Percentiles rank a stretch among this genome's conserved stretches.
Conservation (phyloP, 2,329 filamentous ascomycete species). For the Ascochyta pisi region DNA sequence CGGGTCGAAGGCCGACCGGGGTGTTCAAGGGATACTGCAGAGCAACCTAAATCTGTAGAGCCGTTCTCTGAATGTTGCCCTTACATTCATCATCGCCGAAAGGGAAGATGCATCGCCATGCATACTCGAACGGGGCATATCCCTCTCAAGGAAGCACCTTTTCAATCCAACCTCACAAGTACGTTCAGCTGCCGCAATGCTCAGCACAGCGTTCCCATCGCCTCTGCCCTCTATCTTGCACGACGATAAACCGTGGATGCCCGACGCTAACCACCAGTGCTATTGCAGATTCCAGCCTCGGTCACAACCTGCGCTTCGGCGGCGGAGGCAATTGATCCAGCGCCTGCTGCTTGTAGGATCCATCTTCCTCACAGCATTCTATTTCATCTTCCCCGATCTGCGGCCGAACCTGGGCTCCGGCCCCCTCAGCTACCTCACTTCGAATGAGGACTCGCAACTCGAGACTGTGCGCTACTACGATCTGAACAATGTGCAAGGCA, state of each 20-base stretch:
- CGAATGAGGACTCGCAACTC: conserved; percentile 75
- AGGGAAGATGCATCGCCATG: conserved; percentile 86
- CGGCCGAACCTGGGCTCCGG: conserved; percentile 66
- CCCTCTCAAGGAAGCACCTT: conserved; percentile 73
- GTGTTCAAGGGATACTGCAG: conserved; percentile 45
- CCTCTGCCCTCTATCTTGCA: conserved; percentile 28
- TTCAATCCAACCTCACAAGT: conserved; percentile 90
- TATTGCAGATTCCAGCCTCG: conserved; percentile 80
- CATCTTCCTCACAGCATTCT: conserved; percentile 65
- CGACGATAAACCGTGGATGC: conserved; percentile 24
- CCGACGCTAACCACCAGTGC: conserved; percentile 42
- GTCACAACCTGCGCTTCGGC: conserved; percentile 73
- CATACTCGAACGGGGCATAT: conserved; percentile 82
- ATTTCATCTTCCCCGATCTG: conserved; percentile 79
- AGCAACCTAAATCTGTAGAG: conserved; percentile 33
- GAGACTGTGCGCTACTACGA: conserved; percentile 98
- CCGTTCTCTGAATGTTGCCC: conserved; percentile 62
- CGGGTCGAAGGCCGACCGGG: conserved; percentile 45
- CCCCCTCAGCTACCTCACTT: conserved; percentile 73
- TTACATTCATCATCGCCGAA: conserved; percentile 62
- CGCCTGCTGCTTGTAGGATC: conserved; percentile 67
- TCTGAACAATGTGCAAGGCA: conserved; percentile 87
- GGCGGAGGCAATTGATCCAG: conserved; percentile 74
- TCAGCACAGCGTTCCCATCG: conserved; percentile 26
- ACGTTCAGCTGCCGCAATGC: conserved; percentile 49